Evolutionary conservation across 441 rosid species (phyloP), one percentile per base, ranked within the genome.

Genomic region (Populus hybrid): DNA sequence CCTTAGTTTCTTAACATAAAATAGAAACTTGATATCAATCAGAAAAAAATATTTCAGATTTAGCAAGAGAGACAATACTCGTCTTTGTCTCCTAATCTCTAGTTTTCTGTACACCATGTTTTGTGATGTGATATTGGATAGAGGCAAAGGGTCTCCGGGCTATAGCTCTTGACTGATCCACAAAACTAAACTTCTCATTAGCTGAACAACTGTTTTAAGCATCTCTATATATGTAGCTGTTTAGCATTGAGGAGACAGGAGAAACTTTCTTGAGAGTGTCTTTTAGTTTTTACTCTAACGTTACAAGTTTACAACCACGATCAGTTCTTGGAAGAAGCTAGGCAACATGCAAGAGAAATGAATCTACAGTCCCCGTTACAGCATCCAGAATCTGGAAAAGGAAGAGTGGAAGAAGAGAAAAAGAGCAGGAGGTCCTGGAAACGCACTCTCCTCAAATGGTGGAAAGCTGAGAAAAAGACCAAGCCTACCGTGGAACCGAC

Each of bases 241-340:
- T 67, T 18, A 9, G 23, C 12, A 67, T 32, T 30, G 23, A 67
- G 16, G 11, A 36, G 70, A 67, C 70, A 18, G 6, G 61, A 53
- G 61, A 53, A 23, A 32, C 63, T 64, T 65, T 7, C 8, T 53
- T 6, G 20, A 36, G 61, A 16, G 21, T 18, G 61, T 14, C 61
- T 53, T 53, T 20, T 18, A 59, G 64, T n/a, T 59, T 59, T 59
- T 8, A 20, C 64, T 59, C 8, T n/a, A 57, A 57, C 64, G 64
- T n/a, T 2, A 59, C 64, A 59, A n/a, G 64, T n/a, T 59, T 59
- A 59, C 64, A 59, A 59, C 64, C 64, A 59, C 78, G 63, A 66
- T 69, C 82, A 87, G 92, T 90, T 89, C 84, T 80, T 90, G 82
- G 85, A 87, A 70, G 91, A 88, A 80, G 92, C 90, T 72, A 88